Evolutionary conservation across 345 rosid species (phyloP).

Genomic region (Syzygium jambos): DNA sequence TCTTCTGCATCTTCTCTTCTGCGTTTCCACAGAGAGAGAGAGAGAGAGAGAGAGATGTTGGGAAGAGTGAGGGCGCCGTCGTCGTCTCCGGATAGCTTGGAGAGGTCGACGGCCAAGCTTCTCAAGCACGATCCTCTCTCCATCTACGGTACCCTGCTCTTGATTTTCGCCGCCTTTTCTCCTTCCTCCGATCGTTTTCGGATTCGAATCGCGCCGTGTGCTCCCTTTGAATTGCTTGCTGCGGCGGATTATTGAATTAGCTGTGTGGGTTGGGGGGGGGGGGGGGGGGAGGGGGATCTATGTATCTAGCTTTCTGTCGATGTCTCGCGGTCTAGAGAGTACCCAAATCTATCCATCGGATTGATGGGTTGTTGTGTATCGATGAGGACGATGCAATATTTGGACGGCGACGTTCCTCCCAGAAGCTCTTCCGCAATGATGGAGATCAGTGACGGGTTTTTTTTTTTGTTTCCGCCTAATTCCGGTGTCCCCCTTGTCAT

Average conservation of each 20-base stretch:
- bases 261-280: neutral
- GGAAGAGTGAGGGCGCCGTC: slow-evolving; percentile 68
- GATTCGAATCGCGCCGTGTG: neutral
- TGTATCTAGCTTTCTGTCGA: neutral
- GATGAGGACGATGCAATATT: neutral
- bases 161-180: neutral
- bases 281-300: neutral
- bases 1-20: neutral
- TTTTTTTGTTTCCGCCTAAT: neutral
- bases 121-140: slow-evolving; percentile 80
- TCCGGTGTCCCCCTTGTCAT: neutral
- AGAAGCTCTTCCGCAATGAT: neutral
- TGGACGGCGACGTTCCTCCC: neutral
- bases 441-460: neutral
- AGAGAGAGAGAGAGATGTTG: slow-evolving; percentile 29
- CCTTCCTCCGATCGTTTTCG: neutral
- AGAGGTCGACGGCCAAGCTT: slow-evolving; percentile 56
- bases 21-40: neutral
- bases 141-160: slow-evolving; percentile 47
- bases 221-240: neutral
- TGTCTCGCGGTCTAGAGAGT: neutral
- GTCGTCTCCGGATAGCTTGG: slow-evolving; percentile 45
- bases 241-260: neutral
- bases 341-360: neutral
- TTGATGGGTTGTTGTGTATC: neutral